Evolutionary conservation across 148 eudicot genomes (phyloP).

Genomic region (Rhododendron vialii): DNA sequence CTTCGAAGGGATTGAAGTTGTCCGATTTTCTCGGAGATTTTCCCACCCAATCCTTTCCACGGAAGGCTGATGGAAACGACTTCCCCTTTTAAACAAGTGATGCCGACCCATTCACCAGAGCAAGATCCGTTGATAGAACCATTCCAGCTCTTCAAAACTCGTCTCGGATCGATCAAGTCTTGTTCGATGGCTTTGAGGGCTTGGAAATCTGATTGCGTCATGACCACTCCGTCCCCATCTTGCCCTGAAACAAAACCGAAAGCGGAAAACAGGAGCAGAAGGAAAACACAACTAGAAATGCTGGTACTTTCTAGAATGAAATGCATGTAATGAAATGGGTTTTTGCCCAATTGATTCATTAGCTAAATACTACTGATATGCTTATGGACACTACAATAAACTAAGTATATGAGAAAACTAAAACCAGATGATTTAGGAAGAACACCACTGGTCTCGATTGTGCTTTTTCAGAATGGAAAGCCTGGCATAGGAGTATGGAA

Average conservation of each 20-base stretch:
- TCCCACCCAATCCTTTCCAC: slow-evolving; percentile 62
- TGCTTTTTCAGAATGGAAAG: background rate
- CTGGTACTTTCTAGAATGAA: background rate
- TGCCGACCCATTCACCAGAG: slow-evolving; percentile 74
- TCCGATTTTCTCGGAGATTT: slow-evolving; percentile 55
- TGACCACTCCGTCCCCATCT: slow-evolving; percentile 34
- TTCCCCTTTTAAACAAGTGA: slow-evolving; percentile 57
- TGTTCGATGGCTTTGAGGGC: slow-evolving; percentile 50
- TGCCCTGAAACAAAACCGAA: slow-evolving; percentile 27
- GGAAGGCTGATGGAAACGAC: slow-evolving; percentile 73
- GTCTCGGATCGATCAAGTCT: slow-evolving; percentile 40
- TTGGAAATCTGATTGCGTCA: slow-evolving; percentile 47
- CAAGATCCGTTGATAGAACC: slow-evolving; percentile 46
- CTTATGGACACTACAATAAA: background rate
- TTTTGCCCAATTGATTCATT: slow-evolving; percentile 10
- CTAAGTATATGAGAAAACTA: background rate
- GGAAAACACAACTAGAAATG: background rate
- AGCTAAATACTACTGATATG: background rate
- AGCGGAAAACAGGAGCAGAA: slow-evolving; percentile 19
- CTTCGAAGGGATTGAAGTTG: slow-evolving; percentile 52
- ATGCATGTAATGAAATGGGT: slow-evolving; percentile 15
- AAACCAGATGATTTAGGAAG: background rate
- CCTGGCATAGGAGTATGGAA: background rate
- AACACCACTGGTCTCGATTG: background rate
- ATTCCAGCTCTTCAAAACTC: slow-evolving; percentile 59